Evolutionary conservation across 768 basidiomycete species (phyloP).

Genomic region (Leccinum rimulosum): DNA sequence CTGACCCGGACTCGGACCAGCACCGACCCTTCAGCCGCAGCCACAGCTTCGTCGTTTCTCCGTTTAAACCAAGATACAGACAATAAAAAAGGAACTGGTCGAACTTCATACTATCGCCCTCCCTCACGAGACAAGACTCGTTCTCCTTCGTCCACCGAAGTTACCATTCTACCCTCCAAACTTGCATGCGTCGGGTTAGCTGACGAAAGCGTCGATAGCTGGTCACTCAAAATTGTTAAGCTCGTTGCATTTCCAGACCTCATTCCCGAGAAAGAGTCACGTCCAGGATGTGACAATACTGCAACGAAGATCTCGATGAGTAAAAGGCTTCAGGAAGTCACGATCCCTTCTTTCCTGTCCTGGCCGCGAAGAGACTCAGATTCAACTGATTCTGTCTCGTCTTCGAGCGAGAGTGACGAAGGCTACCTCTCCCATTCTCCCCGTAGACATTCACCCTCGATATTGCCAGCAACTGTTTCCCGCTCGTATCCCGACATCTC

Average conservation of each 20-base stretch:
- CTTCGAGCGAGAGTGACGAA: slow-evolving; percentile 39
- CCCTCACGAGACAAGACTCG: slow-evolving; percentile 41
- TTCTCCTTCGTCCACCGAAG: slow-evolving; percentile 57
- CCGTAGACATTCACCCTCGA: slow-evolving; percentile 33
- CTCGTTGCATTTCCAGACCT: slow-evolving; percentile 75
- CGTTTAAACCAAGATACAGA: slow-evolving; percentile 3
- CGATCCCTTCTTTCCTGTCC: slow-evolving; percentile 21
- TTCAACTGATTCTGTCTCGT: slow-evolving; percentile 27
- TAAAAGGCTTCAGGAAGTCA: slow-evolving; percentile 12
- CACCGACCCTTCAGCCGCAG: slow-evolving; percentile 32
- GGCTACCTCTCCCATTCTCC: slow-evolving; percentile 65
- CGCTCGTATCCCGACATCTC: slow-evolving; percentile 45
- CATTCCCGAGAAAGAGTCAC: slow-evolving; percentile 38
- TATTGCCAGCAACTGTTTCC: slow-evolving; percentile 36
- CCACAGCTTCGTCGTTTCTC: slow-evolving; percentile 14
- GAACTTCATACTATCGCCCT: slow-evolving; percentile 10
- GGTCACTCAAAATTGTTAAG: slow-evolving; percentile 77
- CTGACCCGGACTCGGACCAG: slow-evolving; percentile 48
- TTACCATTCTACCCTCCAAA: slow-evolving; percentile 64
- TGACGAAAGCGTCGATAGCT: slow-evolving; percentile 64
- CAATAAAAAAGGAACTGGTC: slow-evolving; percentile 2
- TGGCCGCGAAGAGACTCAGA: slow-evolving; percentile 23
- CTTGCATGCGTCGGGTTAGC: slow-evolving; percentile 75
- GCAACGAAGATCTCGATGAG: slow-evolving; percentile 4
- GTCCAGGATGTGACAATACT: slow-evolving; percentile 1